Evolutionary conservation across 176 grass and related monocot species (phyloP).

Genomic region (Microstegium vimineum): DNA sequence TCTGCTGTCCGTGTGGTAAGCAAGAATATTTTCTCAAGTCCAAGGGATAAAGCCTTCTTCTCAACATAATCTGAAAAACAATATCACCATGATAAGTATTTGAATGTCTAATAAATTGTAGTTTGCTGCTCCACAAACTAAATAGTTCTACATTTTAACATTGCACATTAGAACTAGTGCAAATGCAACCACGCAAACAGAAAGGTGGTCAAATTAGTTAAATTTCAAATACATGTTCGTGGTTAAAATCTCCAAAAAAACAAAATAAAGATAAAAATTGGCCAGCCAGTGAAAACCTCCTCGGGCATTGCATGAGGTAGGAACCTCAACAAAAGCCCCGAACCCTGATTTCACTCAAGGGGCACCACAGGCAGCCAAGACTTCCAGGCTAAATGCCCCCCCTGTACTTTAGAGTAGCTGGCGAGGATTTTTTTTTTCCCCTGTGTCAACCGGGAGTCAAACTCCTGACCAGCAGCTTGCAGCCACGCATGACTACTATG

Average conservation of each 20-base stretch:
- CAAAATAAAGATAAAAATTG: not conserved
- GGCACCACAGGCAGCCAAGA: not conserved
- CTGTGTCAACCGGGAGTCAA: not conserved
- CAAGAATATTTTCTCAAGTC: slow-evolving; percentile 89
- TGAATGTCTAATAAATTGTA: not conserved
- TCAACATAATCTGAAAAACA: slow-evolving; percentile 73
- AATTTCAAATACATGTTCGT: not conserved
- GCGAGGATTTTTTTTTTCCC: not conserved
- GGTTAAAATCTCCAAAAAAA: not conserved
- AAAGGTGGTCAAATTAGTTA: not conserved
- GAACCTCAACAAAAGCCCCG: not conserved
- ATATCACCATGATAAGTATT: not conserved
- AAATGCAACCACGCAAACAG: not conserved
- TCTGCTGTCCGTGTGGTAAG: slow-evolving; percentile 89
- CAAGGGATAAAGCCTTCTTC: slow-evolving; percentile 82
- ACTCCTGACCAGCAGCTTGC: not conserved
- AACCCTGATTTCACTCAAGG: no score
- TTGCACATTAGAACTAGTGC: not conserved
- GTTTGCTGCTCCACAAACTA: not conserved
- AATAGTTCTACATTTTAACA: not conserved
- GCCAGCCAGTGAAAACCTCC: not conserved
- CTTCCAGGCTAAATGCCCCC: not conserved
- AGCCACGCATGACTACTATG: not conserved
- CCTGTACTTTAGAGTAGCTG: no score
- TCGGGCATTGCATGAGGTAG: not conserved